Conservation (phyloP, 2,329 filamentous ascomycete species). For the Phoma sp. region DNA sequence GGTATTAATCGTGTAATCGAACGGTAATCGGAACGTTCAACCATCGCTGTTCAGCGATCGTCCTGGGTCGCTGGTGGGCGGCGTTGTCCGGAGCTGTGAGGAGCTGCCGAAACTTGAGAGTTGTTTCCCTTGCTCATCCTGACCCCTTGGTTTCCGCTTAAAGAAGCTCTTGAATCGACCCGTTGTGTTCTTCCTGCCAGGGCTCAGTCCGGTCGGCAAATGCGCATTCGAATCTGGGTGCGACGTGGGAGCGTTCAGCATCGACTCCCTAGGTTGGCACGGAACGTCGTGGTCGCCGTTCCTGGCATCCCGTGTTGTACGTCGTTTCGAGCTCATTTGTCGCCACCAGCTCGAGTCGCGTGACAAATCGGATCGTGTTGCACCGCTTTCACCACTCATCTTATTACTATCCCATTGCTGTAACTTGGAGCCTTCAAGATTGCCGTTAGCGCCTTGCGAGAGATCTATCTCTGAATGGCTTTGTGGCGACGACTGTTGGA, state of each 20-base stretch:
- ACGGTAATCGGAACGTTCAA: constrained; percentile 24
- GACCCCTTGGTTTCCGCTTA: constrained; percentile 41
- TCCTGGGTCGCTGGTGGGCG: constrained; percentile 45
- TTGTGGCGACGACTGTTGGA: constrained; percentile 39
- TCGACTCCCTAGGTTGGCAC: constrained; percentile 35
- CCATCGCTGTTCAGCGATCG: constrained; percentile 46
- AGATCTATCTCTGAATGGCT: constrained; percentile 47
- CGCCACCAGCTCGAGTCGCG: constrained; percentile 48
- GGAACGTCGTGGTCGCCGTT: constrained; percentile 39
- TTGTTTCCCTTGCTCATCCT: constrained; percentile 43
- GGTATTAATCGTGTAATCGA: neutral
- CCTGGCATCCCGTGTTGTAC: constrained; percentile 35
- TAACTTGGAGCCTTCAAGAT: constrained; percentile 40
- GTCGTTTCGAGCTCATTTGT: constrained; percentile 41
- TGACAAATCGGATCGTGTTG: constrained; percentile 38
- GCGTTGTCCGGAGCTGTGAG: constrained; percentile 42
- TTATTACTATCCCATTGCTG: constrained; percentile 45
- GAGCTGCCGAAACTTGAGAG: constrained; percentile 46
- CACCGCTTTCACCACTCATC: constrained; percentile 39
- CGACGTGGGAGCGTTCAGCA: constrained; percentile 31
- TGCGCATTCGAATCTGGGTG: constrained; percentile 15
- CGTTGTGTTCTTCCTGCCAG: constrained; percentile 36
- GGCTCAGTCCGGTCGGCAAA: constrained; percentile 32
- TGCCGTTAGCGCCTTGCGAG: constrained; percentile 41
- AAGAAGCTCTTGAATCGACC: constrained; percentile 48